Base-by-base conservation (phyloP, 139 green algal species). In the Auxenochlorella pyrenoidosa region DNA sequence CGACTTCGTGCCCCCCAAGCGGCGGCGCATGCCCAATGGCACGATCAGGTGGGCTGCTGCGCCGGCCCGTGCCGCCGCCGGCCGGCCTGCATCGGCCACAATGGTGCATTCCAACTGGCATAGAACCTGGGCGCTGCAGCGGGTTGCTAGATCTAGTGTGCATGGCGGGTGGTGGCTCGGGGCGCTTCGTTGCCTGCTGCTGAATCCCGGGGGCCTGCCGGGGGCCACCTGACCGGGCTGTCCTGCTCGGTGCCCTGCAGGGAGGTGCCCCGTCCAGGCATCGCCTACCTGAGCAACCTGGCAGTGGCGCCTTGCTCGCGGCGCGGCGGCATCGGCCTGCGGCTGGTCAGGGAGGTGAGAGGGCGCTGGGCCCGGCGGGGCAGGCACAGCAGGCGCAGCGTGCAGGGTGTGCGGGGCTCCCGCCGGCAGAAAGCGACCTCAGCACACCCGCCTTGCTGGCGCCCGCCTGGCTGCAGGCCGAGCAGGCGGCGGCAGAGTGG, bases 221-320 rank as follows among this genome's bases (percentile, higher is more conserved):
- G 47, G 47, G 47, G n/a, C n/a, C n/a, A n/a, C n/a, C n/a, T n/a
- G n/a, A n/a, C n/a, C n/a, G n/a, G n/a, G n/a, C n/a, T n/a, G n/a
- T n/a, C n/a, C n/a, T n/a, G n/a, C n/a, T n/a, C n/a, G n/a, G n/a
- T 30, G 66, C 72, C 22, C 1, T 76, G 73, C 79, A 79, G 79
- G 44, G 72, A 75, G 18, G 43, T 84, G 79, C 36, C 16, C 13
- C 76, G 88, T 13, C n/a, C 8, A 2, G 78, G 71, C 26, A 89
- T 91, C 26, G 88, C 88, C 13, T 94, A 95, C 84, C 72, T 95
- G 21, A 85, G 63, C 87, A 95, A 95, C 82, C 75, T 95, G 76
- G 92, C 92, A 34, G 89, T 95, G 60, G 51, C 76, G 79, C 90
- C 91, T 22, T 58, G 24, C 5, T 83, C 81, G 24, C 85, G 89